Evolutionary conservation across 192 early-diverging fungal genomes (phyloP).

Genomic region (Spizellomyces sp.): DNA sequence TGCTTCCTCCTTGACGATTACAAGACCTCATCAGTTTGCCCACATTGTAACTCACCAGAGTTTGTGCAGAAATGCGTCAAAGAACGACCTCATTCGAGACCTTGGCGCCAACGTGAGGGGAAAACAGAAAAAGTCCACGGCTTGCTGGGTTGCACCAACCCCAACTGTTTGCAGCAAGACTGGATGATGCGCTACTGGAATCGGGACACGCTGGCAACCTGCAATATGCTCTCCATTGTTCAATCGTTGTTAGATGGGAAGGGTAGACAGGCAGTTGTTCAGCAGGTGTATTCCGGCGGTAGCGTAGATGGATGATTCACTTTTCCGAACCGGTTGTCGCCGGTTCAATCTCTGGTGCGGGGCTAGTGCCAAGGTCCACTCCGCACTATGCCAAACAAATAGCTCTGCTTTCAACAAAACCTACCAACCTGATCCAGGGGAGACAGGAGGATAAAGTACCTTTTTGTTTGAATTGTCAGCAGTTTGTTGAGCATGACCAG

Average conservation of each 20-base stretch:
- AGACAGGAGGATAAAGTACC: too few relatives aligned
- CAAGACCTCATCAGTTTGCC: slow-evolving; percentile 23
- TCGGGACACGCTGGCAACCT: slow-evolving; percentile 10
- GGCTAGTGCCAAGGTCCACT: too few relatives aligned
- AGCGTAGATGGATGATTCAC: too few relatives aligned
- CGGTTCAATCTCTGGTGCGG: too few relatives aligned
- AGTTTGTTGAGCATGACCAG: too few relatives aligned
- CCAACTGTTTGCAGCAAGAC: slow-evolving; percentile 13
- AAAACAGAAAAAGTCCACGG: slow-evolving; percentile 18
- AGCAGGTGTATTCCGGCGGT: too few relatives aligned
- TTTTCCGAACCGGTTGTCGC: too few relatives aligned
- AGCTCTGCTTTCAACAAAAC: too few relatives aligned
- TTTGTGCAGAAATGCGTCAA: background rate
- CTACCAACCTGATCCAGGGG: too few relatives aligned
- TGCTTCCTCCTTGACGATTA: slow-evolving; percentile 31
- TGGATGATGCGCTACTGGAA: slow-evolving; percentile 6
- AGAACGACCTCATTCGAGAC: slow-evolving; percentile 15
- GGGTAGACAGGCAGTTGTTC: too few relatives aligned
- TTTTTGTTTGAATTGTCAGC: too few relatives aligned
- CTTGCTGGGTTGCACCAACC: slow-evolving; percentile 30
- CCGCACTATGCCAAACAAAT: too few relatives aligned
- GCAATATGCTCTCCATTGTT: slow-evolving; percentile 16
- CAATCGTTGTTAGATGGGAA: background rate
- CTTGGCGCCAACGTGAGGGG: slow-evolving; percentile 19
- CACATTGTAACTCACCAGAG: slow-evolving; percentile 7